These are phyloP conservation scores for Flaveria floridana DNA, from an alignment of 140 eudicot genomes.

Conservation along the genomic window DNA sequence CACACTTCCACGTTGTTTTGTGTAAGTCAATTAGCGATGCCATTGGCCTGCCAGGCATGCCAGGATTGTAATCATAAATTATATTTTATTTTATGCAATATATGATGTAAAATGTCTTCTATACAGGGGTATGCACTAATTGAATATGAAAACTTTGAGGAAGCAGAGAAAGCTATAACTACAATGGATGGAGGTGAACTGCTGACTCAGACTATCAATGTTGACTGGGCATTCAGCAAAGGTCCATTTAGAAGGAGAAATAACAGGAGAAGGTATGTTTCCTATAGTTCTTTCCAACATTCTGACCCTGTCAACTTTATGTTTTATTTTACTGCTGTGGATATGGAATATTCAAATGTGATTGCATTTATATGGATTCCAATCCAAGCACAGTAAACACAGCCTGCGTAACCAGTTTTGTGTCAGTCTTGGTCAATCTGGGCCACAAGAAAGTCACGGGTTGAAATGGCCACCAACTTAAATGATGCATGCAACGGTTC, in stretches of 20 bases:
- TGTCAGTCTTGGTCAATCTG: background rate
- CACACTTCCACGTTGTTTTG: too few relatives aligned
- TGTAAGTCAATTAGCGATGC: too few relatives aligned
- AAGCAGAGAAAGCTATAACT: conserved; percentile 77
- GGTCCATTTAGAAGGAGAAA: conserved; percentile 88
- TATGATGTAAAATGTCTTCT: background rate
- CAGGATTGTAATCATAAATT: background rate
- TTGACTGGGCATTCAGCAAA: conserved; percentile 97
- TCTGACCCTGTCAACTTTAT: background rate
- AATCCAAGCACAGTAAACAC: background rate
- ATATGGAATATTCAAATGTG: background rate
- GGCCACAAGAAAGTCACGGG: background rate
- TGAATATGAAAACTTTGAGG: conserved; percentile 79
- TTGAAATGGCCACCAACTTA: background rate
- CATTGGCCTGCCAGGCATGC: too few relatives aligned
- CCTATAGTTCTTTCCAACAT: background rate
- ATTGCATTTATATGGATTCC: background rate
- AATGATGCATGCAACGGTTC: conserved; percentile 2
- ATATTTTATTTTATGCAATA: background rate
- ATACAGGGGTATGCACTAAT: conserved; percentile 93
- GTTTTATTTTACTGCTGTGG: background rate
- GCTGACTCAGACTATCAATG: conserved; percentile 71
- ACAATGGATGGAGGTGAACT: conserved; percentile 74
- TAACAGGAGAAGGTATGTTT: conserved; percentile 68
- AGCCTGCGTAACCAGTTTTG: background rate